Evolutionary conservation across 129 eudicot genomes (phyloP), one percentile per base, ranked within the genome.

Genomic region (Artemisia tridentata): DNA sequence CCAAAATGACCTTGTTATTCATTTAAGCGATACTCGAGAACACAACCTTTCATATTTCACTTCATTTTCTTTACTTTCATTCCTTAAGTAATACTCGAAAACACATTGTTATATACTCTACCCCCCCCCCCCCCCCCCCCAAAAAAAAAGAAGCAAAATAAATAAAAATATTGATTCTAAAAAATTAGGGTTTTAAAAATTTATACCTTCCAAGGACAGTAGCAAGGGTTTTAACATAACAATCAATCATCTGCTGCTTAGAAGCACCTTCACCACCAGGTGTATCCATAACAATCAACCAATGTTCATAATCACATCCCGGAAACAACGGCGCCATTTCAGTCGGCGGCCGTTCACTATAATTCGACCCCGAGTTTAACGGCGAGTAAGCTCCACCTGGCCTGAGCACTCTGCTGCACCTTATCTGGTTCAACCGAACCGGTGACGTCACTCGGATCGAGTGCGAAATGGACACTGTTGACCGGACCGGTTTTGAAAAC

Each of bases 241-340:
- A 87, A 20, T 86, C 89, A 65, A 95, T 90, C 99, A 95, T 95
- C 85, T 87, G 86, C 79, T 95, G 82, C 45, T 95, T 95, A n/a
- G 53, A 82, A 1, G 99, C 97, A 16, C 88, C 92, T 58, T 90
- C 99, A 0, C 97, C 97, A 1, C 96, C 99, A n/a, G 99, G 99
- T 80, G 85, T 82, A 71, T 95, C 99, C 96, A 93, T 90, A 1
- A 93, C 96, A 5, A 95, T 95, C 54, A 95, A 80, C 99, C 97
- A 95, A 64, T 90, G 99, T 76, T 95, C 97, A 55, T 95, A 95
- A 59, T 95, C 99, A 63, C 99, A 90, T 3, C 99, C 99, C 0
- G 99, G 99, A 58, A 95, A 95, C 58, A 95, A 75, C 72, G 99
- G 99, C 51, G 97, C 99, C 90, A 95, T 90, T 77, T 95, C 99